phyloP scores from a whole-genome alignment of 1,284 basidiomycete species.

The Sanghuangporus sanghuang region DNA sequence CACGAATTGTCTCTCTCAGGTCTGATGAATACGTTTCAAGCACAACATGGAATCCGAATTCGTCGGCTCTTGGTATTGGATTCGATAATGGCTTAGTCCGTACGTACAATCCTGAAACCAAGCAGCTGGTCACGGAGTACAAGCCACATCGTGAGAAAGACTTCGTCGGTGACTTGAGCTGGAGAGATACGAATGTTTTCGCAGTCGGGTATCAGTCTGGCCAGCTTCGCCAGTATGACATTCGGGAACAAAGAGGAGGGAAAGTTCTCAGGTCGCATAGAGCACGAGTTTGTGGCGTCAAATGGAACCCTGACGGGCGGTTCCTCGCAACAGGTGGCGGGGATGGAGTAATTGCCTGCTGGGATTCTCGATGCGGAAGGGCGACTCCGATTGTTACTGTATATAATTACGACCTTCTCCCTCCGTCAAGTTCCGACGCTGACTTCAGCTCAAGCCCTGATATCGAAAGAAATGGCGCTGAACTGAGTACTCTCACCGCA shows the following conservation, averaged over 20 bases:
- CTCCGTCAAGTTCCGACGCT: slow-evolving; percentile 3
- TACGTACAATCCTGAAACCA: slow-evolving; percentile 1
- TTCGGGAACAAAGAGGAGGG: slow-evolving; percentile 8
- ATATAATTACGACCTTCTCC: neutral
- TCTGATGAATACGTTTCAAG: slow-evolving; percentile 6
- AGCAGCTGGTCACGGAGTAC: neutral
- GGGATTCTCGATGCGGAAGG: slow-evolving; percentile 9
- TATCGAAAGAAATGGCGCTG: neutral
- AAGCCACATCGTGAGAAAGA: slow-evolving; percentile 1
- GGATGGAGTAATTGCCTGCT: slow-evolving; percentile 12
- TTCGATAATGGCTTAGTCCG: slow-evolving; percentile 9
- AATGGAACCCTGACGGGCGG: slow-evolving; percentile 14
- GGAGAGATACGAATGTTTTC: slow-evolving; percentile 15
- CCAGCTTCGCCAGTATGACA: slow-evolving; percentile 13
- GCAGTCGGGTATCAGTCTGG: slow-evolving; percentile 14
- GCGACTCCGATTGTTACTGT: neutral
- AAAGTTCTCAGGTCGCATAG: slow-evolving; percentile 8
- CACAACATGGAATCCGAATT: slow-evolving; percentile 8
- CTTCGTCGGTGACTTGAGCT: slow-evolving; percentile 15
- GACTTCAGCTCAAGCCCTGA: neutral
- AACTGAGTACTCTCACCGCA: neutral
- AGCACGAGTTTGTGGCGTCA: slow-evolving; percentile 14
- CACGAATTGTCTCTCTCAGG: neutral
- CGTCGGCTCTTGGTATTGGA: slow-evolving; percentile 7
- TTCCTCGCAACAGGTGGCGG: slow-evolving; percentile 15